Evolutionary conservation across 371 early-diverging fungal species (phyloP), one percentile per base, ranked within the genome.

Genomic region (Funneliformis caledonium): DNA sequence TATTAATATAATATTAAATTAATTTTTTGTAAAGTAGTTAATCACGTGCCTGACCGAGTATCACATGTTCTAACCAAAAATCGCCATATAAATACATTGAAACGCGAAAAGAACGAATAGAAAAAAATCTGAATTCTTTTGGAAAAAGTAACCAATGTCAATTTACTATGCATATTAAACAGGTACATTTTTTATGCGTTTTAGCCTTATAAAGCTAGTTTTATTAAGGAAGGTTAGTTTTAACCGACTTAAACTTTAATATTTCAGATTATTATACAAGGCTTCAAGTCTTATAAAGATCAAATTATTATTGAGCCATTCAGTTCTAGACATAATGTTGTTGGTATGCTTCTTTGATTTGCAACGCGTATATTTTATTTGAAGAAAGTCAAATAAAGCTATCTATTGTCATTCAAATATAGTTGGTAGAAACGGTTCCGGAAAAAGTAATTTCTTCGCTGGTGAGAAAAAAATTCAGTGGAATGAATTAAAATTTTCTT

Each of bases 351-450:
- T 4, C 4, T 33, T 26, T 56, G 6, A 56, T 56, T 64, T 31
- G n/a, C 1, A 19, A 26, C 31, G 33, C 33, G 47, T 72, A 11
- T 68, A 61, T 12, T 37, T 61, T 2, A 37, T 37, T 2, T 56
- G 16, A 19, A 6, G 19, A 50, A 19, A 56, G 4, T 12, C 37
- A 45, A 48, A 26, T 42, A 8, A 26, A 9, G 37, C 31, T 47
- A 42, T 69, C 10, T 43, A 48, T 50, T 10, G 8, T 61, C 73
- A 26, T 19, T 31, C 45, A 69, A 59, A 8, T n/a, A 59, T 87
- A 96, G 98, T 98, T n/a, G 99, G 99, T 52, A 91, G 98, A 82
- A 99, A 99, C 86, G 99, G 99, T 59, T 95, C 98, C 9, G 99
- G 99, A 37, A 99, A 99, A 88, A 96, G 97, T 86, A 99, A 99